A percentile compares a stretch with the other conserved stretches of the same genome.
These are phyloP conservation scores for Mycena chlorophos DNA, from an alignment of 768 basidiomycete genomes.

Conservation along the genomic window DNA sequence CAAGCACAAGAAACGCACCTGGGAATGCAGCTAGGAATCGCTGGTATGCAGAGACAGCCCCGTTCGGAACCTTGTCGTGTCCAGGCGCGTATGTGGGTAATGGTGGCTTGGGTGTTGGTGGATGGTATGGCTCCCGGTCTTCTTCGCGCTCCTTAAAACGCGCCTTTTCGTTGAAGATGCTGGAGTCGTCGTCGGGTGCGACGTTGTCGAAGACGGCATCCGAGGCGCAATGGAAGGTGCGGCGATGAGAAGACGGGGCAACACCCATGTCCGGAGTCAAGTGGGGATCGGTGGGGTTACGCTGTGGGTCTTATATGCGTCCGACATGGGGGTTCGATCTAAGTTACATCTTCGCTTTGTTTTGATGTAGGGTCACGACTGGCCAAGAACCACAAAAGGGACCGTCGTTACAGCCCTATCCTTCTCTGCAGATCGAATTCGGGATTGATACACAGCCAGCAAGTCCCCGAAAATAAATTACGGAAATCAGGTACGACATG, in stretches of 20 bases:
- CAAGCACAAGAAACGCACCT: constrained; percentile 19
- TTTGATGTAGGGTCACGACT: no score
- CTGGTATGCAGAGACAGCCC: constrained; percentile 22
- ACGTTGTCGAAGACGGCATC: constrained; percentile 30
- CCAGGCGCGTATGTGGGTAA: constrained; percentile 41
- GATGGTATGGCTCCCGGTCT: constrained; percentile 1
- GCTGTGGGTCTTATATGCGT: no score
- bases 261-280: background rate
- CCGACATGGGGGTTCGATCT: no score
- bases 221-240: background rate
- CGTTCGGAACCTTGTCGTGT: constrained; percentile 16
- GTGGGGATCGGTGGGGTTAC: background rate
- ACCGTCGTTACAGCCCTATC: no score
- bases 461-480: no score
- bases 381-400: no score
- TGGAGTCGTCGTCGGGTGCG: constrained; percentile 40
- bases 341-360: no score
- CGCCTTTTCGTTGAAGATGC: constrained; percentile 29
- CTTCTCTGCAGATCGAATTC: no score
- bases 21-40: constrained; percentile 25
- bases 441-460: no score
- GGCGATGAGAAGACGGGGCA: background rate
- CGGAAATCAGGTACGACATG: no score
- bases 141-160: constrained; percentile 7
- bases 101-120: constrained; percentile 4